Base-by-base conservation (phyloP, 345 rosid species). In the Reutealis trisperma region DNA sequence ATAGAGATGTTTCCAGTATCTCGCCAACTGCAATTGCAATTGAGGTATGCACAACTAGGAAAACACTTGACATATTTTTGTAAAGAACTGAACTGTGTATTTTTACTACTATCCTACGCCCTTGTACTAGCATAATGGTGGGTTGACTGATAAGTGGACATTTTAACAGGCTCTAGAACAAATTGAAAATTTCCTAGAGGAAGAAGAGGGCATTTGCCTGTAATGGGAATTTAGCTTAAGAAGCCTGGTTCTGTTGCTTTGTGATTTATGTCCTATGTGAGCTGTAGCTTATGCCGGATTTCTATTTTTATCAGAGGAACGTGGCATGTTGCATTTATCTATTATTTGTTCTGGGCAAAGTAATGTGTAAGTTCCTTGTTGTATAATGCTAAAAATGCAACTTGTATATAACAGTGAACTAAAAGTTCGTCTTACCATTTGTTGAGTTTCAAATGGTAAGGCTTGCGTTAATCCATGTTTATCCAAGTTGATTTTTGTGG, bases 1-100 rank as follows among this genome's bases (percentile, higher is more conserved):
- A 84, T 49, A 75, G 76, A 70, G 94, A 96, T 44, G 88, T 93
- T 61, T 90, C 88, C 18, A 79, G 77, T 60, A 84, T 96, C 74
- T 80, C 96, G 65, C 98, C 99, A 24, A 71, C 86, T 42, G 76
- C 83, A 63, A 96, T 96, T 16, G 98, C 98, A 22, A 85, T 96
- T 4, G 97, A 93, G 95, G 97, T 96, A 51, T 65, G 16, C 61
- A 30, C 19, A 21, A 37, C 70, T 41, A 3, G 51, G 27, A n/a
- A 25, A 41, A 64, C 27, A 64, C 45, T 19, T 0, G 41, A 34
- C 41, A 34, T 34, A 34, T 34, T 37, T 37, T 37, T 64, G 49
- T 34, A 22, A 5, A 0, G 3, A 14, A 22, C 15, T 41, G 45
- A 64, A 7, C n/a, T 41, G 51, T 65, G 49, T n/a, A 19, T 65